Conservation (phyloP, 2,329 filamentous ascomycete genomes). For the Capronia epimyces region DNA sequence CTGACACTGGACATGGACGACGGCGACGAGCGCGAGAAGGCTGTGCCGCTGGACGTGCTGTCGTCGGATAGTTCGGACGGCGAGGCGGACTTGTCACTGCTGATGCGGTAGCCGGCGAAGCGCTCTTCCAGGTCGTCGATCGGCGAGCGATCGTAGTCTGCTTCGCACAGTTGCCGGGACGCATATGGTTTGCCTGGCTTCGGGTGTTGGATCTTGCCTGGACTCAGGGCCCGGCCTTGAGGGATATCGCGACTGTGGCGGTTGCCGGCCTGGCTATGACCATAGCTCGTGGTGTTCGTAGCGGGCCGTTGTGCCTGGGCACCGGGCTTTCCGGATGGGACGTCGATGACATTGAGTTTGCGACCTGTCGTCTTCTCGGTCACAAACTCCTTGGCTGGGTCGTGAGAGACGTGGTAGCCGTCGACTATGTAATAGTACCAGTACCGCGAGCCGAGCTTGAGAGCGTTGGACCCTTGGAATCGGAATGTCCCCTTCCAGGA, state of each 20-base stretch:
- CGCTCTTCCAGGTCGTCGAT: conserved; percentile 73
- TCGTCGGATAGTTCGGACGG: conserved; percentile 59
- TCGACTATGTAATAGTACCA: conserved; percentile 99
- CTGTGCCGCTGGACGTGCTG: conserved; percentile 45
- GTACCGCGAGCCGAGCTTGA: conserved; percentile 87
- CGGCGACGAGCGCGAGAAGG: conserved; percentile 51
- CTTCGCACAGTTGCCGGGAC: conserved; percentile 78
- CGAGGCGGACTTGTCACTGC: conserved; percentile 67
- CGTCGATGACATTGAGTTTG: conserved; percentile 95
- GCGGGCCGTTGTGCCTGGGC: conserved; percentile 40
- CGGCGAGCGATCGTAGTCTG: conserved; percentile 63
- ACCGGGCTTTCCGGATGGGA: conserved; percentile 53
- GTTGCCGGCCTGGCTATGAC: conserved; percentile 42
- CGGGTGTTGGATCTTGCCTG: conserved; percentile 84
- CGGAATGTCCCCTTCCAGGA: conserved; percentile 95
- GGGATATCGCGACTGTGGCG: conserved; percentile 59
- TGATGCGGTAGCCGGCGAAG: conserved; percentile 66
- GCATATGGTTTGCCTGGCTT: conserved; percentile 84
- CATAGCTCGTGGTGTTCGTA: not conserved
- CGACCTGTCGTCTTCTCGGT: conserved; percentile 95
- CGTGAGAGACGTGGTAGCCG: conserved; percentile 95
- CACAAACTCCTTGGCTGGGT: conserved; percentile 81
- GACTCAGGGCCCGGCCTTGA: conserved; percentile 81
- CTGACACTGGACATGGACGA: conserved; percentile 61
- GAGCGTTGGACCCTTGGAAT: conserved; percentile 72